A percentile compares a stretch with the other conserved stretches of the same genome.
phyloP scores from a whole-genome alignment of 768 basidiomycete species.

The Agrocybe pediades region DNA sequence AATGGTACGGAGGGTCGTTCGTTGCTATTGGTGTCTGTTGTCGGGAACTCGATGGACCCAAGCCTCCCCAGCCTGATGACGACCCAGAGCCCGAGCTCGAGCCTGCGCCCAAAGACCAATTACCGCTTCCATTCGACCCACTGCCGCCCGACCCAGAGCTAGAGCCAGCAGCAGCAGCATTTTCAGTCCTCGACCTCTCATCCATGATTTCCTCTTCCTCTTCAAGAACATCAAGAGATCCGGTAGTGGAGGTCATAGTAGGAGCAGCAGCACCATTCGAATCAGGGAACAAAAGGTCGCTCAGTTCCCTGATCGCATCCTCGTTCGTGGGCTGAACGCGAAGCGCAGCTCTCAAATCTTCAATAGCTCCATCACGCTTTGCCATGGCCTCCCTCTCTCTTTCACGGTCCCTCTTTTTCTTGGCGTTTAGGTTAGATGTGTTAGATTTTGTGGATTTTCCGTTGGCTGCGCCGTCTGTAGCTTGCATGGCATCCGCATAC shows the following conservation, averaged over 20 bases:
- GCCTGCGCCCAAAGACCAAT: no score
- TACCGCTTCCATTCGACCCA: no score
- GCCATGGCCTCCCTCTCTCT: no score
- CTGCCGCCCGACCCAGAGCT: background rate
- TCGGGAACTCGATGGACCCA: background rate
- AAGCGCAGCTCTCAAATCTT: slow-evolving; percentile 64
- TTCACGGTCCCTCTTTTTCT: background rate
- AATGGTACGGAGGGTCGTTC: slow-evolving; percentile 24
- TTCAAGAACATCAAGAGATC: no score
- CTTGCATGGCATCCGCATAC: slow-evolving; percentile 62
- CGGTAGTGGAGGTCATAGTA: background rate
- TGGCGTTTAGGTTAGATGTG: no score
- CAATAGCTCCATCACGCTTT: background rate
- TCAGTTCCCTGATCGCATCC: slow-evolving; percentile 62
- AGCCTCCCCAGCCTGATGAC: no score
- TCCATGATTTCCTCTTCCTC: no score
- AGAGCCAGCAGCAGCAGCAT: background rate
- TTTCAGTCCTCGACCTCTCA: no score
- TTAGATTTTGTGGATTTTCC: no score
- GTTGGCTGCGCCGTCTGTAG: no score
- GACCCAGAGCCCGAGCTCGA: background rate
- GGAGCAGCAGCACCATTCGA: slow-evolving; percentile 9
- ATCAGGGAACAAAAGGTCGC: slow-evolving; percentile 35
- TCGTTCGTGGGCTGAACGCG: slow-evolving; percentile 63
- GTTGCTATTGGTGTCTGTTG: background rate